Percentiles rank a stretch among this genome's conserved stretches.
phyloP scores from a whole-genome alignment of 1,284 basidiomycete species.

The Microbotryum saponariae region DNA sequence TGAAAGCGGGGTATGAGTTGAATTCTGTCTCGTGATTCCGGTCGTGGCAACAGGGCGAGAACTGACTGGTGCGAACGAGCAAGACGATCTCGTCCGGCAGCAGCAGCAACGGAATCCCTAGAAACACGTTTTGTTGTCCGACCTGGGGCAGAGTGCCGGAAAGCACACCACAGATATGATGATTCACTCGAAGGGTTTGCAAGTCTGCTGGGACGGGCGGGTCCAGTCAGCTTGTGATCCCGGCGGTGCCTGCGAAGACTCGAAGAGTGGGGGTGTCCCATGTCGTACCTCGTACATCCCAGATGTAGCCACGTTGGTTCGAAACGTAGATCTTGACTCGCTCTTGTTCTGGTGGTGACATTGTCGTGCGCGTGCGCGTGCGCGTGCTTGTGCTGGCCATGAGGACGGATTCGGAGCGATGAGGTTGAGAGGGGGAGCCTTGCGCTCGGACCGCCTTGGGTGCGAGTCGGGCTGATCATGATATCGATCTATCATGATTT shows the following conservation, averaged over 20 bases:
- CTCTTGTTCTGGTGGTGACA: neutral
- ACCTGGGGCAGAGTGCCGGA: slow-evolving; percentile 88
- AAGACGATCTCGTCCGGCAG: slow-evolving; percentile 87
- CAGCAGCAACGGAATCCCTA: slow-evolving; percentile 79
- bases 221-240: neutral
- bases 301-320: slow-evolving; percentile 63
- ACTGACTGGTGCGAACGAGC: slow-evolving; percentile 67
- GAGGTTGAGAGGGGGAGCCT: too few relatives aligned
- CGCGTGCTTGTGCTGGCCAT: too few relatives aligned
- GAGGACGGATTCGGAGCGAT: too few relatives aligned
- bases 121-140: slow-evolving; percentile 92
- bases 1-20: neutral
- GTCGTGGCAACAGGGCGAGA: neutral
- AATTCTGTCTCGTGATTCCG: neutral
- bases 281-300: slow-evolving; percentile 62
- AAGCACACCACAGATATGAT: slow-evolving; percentile 76
- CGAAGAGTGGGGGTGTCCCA: slow-evolving; percentile 19
- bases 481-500: too few relatives aligned
- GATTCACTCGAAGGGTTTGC: slow-evolving; percentile 62
- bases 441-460: too few relatives aligned
- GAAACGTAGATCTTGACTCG: slow-evolving; percentile 51
- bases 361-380: too few relatives aligned
- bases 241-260: neutral
- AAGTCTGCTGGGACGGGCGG: slow-evolving; percentile 52
- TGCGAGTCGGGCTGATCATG: too few relatives aligned